These are phyloP conservation scores for Gymnopilus dilepis DNA, from an alignment of 768 basidiomycete species.

Conservation along the genomic window DNA sequence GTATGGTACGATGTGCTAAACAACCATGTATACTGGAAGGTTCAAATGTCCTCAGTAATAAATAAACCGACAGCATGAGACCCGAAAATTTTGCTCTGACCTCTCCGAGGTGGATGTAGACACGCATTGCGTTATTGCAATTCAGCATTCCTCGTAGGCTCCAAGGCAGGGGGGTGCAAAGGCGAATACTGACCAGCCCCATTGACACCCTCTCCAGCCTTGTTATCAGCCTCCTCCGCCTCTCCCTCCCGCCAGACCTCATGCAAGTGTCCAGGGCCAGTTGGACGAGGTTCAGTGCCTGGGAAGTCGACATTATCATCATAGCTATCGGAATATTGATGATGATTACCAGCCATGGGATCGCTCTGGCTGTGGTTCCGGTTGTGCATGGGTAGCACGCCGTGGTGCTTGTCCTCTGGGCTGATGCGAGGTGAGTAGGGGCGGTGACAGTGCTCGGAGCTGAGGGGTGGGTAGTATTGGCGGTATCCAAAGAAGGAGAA, in stretches of 20 bases:
- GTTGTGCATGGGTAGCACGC: conserved; percentile 44
- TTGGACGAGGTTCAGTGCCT: conserved; percentile 30
- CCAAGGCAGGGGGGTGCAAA: neutral
- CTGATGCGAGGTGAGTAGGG: conserved; percentile 74
- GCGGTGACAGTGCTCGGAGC: conserved; percentile 63
- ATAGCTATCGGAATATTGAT: conserved; percentile 18
- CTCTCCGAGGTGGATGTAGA: too few relatives aligned
- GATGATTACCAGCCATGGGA: neutral
- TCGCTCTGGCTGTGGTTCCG: neutral
- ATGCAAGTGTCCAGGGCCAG: conserved; percentile 31
- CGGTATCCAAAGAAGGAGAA: conserved; percentile 80
- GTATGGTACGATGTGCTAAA: neutral
- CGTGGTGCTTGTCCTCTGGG: conserved; percentile 46
- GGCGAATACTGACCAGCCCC: neutral
- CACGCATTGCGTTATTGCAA: neutral
- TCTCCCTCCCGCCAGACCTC: conserved; percentile 43
- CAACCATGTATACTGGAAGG: too few relatives aligned
- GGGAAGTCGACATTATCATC: conserved; percentile 28
- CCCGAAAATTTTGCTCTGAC: neutral
- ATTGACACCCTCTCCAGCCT: neutral
- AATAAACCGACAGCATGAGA: too few relatives aligned
- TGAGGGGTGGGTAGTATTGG: conserved; percentile 83
- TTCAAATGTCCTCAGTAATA: too few relatives aligned
- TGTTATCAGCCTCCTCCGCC: conserved; percentile 1
- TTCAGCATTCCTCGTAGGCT: neutral